phyloP scores from a whole-genome alignment of 768 basidiomycete genomes.

The Tylopilus sp. region DNA sequence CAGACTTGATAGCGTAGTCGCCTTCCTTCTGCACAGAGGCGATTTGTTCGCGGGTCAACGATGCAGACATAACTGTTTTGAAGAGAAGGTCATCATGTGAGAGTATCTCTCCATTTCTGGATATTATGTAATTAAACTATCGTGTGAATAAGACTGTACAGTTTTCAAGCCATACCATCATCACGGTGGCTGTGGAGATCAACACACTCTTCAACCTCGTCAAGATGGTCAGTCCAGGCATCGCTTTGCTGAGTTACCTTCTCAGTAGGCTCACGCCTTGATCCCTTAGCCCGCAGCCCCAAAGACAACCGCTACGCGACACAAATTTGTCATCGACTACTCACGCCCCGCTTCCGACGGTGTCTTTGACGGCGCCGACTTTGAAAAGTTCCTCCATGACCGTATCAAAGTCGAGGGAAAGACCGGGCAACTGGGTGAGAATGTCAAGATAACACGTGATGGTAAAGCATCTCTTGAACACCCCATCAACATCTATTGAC shows the following conservation, averaged over 20 bases:
- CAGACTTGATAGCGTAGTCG: conserved; percentile 81
- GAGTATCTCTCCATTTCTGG: conserved; percentile 9
- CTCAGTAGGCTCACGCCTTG: conserved; percentile 83
- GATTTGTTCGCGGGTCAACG: conserved; percentile 62
- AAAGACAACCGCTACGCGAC: conserved; percentile 54
- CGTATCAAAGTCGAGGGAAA: conserved; percentile 93
- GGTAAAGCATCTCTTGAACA: conserved; percentile 43
- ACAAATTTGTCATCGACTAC: conserved; percentile 85
- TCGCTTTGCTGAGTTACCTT: conserved; percentile 87
- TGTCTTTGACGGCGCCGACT: conserved; percentile 60
- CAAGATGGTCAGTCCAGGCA: conserved; percentile 74
- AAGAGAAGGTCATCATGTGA: not conserved
- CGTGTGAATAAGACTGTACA: conserved; percentile 48
- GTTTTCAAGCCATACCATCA: conserved; percentile 27
- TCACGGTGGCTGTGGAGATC: conserved; percentile 10
- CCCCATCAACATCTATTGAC: not conserved
- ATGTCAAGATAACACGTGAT: conserved; percentile 81
- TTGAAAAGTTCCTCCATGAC: conserved; percentile 90
- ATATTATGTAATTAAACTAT: conserved; percentile 8
- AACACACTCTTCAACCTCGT: conserved; percentile 6
- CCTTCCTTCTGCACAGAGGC: conserved; percentile 70
- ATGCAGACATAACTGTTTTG: conserved; percentile 17
- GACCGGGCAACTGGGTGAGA: conserved; percentile 88
- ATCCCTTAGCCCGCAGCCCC: conserved; percentile 50
- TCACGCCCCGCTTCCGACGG: conserved; percentile 71